Evolutionary conservation across 139 green algal species (phyloP), one percentile per base, ranked within the genome.

Genomic region (Yamagishiella unicocca): DNA sequence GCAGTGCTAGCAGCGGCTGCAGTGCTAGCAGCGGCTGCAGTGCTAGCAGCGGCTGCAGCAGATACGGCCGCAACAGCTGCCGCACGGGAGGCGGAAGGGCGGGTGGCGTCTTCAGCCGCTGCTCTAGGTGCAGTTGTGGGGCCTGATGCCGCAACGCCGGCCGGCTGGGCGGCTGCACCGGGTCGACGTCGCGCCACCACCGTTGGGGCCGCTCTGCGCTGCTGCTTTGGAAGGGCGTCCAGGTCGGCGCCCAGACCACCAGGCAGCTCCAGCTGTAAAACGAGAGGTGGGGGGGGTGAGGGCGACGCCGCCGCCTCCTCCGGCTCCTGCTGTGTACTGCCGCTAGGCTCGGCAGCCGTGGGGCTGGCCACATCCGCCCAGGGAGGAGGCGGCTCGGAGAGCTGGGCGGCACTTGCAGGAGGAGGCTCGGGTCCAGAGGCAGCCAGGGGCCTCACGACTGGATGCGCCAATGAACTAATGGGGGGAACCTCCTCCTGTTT

Each of bases 181-280:
- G 29, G 37, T 12, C 78, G 58, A 12, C 40, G 62, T 10, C 78
- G 61, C 14, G 46, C 74, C 14, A 6, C 29, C 24, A 82, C 31
- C 1, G 9, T 75, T 42, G 78, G 78, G 19, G 62, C 78, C 19
- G 78, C 78, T 40, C 31, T 75, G 40, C 78, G 78, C 55, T 85
- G 78, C 55, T 76, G 78, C 78, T 85, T 85, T 1, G 78, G 78
- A 29, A 85, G 62, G 2, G 78, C 58, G 4, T 64, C 78, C 29
- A 85, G 40, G 29, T 85, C 78, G 1, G 78, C 29, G 6, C 33
- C 78, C 31, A 85, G 58, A 12, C 61, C 78, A 22, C 22, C 40
- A 1, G 25, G 40, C 35, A 78, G 42, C 12, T 17, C 50, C 50
- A 58, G 14, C 50, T 25, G 14, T n/a, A n/a, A n/a, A n/a, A n/a